These are phyloP conservation scores for Botrytis sinoallii DNA, from an alignment of 2,329 filamentous ascomycete species.

Conservation along the genomic window DNA sequence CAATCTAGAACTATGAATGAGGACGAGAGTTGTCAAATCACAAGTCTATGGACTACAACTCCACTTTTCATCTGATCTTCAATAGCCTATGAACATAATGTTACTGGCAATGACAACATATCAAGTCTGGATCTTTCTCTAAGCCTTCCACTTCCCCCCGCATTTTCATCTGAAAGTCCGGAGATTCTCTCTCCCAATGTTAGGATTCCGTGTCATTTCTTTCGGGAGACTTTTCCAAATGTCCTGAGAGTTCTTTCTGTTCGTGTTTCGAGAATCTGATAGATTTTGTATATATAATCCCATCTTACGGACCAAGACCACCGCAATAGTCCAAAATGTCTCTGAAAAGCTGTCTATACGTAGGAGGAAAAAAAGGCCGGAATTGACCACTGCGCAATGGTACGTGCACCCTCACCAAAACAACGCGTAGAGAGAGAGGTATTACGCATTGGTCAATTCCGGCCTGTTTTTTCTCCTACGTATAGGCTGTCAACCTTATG, in stretches of 20 bases:
- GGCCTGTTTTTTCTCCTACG: too few relatives aligned
- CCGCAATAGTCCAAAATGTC: background rate
- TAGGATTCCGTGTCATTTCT: background rate
- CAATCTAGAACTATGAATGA: background rate
- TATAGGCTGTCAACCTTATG: background rate
- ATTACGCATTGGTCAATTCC: too few relatives aligned
- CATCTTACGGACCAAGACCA: too few relatives aligned
- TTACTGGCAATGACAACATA: background rate
- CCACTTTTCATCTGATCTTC: background rate
- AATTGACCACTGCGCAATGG: too few relatives aligned
- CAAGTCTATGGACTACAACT: background rate
- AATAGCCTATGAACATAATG: background rate
- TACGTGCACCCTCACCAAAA: too few relatives aligned
- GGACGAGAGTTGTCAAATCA: background rate
- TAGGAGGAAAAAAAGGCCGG: too few relatives aligned
- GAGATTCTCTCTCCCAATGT: background rate
- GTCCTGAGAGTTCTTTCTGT: background rate
- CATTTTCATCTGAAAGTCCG: background rate
- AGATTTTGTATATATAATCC: background rate
- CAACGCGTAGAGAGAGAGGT: too few relatives aligned
- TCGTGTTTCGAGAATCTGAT: background rate
- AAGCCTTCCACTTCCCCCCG: background rate
- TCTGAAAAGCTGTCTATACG: background rate
- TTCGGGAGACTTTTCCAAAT: background rate
- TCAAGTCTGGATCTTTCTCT: background rate